Evolutionary conservation across 495 filamentous ascomycete genomes (phyloP).

Genomic region (Penicillium turbatum): DNA sequence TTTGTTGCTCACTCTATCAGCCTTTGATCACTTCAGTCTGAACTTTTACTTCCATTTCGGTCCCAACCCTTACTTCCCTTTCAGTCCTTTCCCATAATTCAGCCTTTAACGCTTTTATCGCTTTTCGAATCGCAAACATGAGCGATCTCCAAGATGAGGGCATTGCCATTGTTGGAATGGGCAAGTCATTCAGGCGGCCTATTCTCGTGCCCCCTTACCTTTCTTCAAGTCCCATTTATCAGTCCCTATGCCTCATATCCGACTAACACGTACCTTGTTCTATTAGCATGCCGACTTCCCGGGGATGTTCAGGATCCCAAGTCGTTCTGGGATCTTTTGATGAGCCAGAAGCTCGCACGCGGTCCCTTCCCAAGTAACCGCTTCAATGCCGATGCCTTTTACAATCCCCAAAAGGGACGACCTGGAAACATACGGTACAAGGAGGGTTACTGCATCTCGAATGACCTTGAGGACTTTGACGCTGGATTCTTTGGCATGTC

Average conservation of each 20-base stretch:
- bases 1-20: too few relatives aligned
- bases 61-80: too few relatives aligned
- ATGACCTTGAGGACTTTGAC: background rate
- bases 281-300: background rate
- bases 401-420: background rate
- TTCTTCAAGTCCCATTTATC: background rate
- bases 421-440: background rate
- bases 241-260: background rate
- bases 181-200: background rate
- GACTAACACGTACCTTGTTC: background rate
- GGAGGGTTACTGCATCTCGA: background rate
- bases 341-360: background rate
- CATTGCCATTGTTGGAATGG: constrained; percentile 2
- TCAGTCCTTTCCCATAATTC: too few relatives aligned
- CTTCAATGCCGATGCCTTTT: background rate
- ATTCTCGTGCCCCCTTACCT: background rate
- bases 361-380: background rate
- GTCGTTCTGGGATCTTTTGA: background rate
- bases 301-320: background rate
- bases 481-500: background rate
- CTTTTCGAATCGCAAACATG: too few relatives aligned
- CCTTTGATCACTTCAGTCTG: too few relatives aligned
- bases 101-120: too few relatives aligned
- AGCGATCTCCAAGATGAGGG: too few relatives aligned
- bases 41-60: too few relatives aligned